Percentiles rank a stretch among this genome's conserved stretches.
Conservation (phyloP, 257 asterid genomes). For the Lavandula angustifolia region DNA sequence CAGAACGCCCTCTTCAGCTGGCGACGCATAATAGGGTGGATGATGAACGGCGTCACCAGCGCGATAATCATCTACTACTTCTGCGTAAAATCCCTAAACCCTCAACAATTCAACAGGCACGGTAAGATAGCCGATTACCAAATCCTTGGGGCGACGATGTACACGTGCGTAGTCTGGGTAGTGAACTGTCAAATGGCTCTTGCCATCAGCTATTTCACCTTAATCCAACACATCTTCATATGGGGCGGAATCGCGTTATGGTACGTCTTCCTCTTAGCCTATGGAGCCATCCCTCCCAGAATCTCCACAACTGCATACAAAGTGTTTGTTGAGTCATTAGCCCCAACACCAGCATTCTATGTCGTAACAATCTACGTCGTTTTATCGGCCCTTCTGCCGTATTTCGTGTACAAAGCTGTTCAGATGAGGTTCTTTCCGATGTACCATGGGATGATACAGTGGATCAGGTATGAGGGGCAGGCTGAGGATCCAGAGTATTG, state of each 20-base stretch:
- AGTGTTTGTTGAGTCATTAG: conserved; percentile 63
- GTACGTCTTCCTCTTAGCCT: conserved; percentile 59
- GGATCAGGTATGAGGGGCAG: conserved; percentile 77
- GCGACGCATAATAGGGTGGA: conserved; percentile 74
- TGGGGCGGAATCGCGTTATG: conserved; percentile 73
- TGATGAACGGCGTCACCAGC: conserved; percentile 55
- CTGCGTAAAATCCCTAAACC: conserved; percentile 41
- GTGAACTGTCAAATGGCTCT: conserved; percentile 85
- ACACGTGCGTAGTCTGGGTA: conserved; percentile 78
- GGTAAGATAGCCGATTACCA: conserved; percentile 59
- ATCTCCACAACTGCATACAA: conserved; percentile 57
- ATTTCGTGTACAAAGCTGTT: conserved; percentile 51
- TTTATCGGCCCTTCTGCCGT: conserved; percentile 60
- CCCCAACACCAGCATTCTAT: conserved; percentile 58
- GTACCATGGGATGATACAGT: conserved; percentile 66
- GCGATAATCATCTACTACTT: conserved; percentile 59
- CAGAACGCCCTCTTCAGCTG: conserved; percentile 74
- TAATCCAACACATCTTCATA: conserved; percentile 62
- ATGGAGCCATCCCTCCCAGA: conserved; percentile 52
- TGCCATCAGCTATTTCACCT: conserved; percentile 64
- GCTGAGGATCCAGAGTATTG: conserved; percentile 61
- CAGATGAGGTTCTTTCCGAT: conserved; percentile 62
- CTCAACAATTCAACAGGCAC: conserved; percentile 46
- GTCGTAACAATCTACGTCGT: conserved; percentile 44
- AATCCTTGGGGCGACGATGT: conserved; percentile 65